Percentiles rank a stretch among this genome's conserved stretches.
Conservation (phyloP, 2,329 filamentous ascomycete genomes). For the Zymoseptoria pseudotritici region DNA sequence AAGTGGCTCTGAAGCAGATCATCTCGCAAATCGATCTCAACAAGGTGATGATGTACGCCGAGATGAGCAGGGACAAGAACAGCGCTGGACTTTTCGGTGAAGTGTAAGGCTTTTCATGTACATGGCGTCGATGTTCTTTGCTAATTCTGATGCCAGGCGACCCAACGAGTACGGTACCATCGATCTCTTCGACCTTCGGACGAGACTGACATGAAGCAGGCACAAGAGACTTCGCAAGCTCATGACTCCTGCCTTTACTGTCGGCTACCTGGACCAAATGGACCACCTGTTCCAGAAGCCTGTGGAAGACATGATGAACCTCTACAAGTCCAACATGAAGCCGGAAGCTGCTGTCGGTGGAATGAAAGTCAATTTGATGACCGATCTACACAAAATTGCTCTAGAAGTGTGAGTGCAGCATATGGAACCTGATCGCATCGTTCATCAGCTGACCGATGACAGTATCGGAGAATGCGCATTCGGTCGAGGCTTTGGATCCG, state of each 20-base stretch:
- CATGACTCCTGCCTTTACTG: conserved; percentile 5
- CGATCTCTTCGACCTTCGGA: background rate
- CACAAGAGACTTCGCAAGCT: conserved; percentile 4
- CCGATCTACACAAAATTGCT: conserved; percentile 5
- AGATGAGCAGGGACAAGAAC: conserved; percentile 7
- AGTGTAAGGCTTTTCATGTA: conserved; percentile 1
- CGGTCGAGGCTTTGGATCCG: conserved; percentile 6
- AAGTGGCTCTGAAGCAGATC: conserved; percentile 6
- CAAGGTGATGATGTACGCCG: conserved; percentile 11
- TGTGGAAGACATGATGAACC: background rate
- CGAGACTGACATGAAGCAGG: background rate
- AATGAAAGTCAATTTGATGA: conserved; percentile 4
- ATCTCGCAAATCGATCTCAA: conserved; percentile 5
- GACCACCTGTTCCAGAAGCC: conserved; percentile 2
- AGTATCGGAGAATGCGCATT: conserved; percentile 8
- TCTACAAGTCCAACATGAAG: background rate
- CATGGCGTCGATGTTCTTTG: too few relatives aligned
- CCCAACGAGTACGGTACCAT: background rate
- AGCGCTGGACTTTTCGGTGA: conserved; percentile 9
- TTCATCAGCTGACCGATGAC: background rate
- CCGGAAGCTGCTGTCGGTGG: background rate
- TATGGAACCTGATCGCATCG: background rate
- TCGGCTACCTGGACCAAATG: conserved; percentile 3
- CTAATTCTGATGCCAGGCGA: background rate
- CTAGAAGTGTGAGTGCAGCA: conserved; percentile 1